These are phyloP conservation scores for Theileria annulata DNA, from an alignment of 169 alveolate genomes.

Conservation along the genomic window DNA sequence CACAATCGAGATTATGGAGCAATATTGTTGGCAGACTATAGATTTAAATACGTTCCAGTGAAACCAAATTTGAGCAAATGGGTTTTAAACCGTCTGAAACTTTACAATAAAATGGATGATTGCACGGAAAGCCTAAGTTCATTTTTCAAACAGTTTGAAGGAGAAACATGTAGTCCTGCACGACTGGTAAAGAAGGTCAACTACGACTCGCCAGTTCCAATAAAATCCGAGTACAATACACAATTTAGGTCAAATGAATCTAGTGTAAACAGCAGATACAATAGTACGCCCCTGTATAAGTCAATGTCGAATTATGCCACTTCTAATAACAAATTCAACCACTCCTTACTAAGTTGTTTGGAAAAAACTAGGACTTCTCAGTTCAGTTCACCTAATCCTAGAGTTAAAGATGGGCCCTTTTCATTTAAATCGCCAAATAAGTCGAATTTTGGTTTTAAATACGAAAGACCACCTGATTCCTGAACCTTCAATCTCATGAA, in stretches of 20 bases:
- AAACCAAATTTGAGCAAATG: slow-evolving; percentile 83
- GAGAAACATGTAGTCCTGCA: neutral
- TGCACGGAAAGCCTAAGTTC: slow-evolving; percentile 13
- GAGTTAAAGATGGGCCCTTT: neutral
- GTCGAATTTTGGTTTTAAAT: neutral
- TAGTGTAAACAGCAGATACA: neutral
- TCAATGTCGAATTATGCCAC: neutral
- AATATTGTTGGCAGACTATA: slow-evolving; percentile 85
- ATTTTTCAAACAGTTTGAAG: slow-evolving; percentile 26
- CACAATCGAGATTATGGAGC: slow-evolving; percentile 93
- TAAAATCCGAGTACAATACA: neutral
- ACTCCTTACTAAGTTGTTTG: neutral
- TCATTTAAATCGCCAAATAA: neutral
- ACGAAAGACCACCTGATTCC: neutral
- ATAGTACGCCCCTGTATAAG: neutral
- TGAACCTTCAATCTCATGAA: neutral
- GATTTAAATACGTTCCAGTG: slow-evolving; percentile 78
- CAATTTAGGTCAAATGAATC: neutral
- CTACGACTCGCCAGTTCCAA: neutral
- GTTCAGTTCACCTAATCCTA: neutral
- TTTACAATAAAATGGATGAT: slow-evolving; percentile 20
- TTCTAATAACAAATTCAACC: neutral
- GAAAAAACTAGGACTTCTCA: neutral
- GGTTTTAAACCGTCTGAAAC: slow-evolving; percentile 69
- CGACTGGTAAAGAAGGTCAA: neutral